Base-by-base conservation (phyloP, 129 eudicot species). In the Escallonia rubra region DNA sequence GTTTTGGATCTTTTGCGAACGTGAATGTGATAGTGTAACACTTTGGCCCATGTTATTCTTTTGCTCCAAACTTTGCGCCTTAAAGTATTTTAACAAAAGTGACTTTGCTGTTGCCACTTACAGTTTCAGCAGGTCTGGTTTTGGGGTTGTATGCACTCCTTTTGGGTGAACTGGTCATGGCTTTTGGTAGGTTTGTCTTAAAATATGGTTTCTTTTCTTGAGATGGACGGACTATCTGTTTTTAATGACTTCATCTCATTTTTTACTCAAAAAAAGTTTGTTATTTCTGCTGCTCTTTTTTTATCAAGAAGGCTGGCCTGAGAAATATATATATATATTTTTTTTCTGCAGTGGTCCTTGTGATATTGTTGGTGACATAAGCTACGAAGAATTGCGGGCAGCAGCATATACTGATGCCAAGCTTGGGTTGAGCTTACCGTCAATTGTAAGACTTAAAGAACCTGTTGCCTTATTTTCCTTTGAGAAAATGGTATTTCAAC, bases 341-440 rank as follows among this genome's bases (percentile, higher is more conserved):
- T 41, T 5, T 59, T 9, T 10, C 7, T 6, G 62, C 86, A 94
- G 99, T 73, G 89, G 89, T 66, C 89, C 96, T 42, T 94, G 99
- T 79, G 99, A 94, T 69, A 85, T 94, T 74, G 74, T 74, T 77
- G 97, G 99, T 15, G 99, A 94, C 77, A 46, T 85, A 55, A 94
- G 99, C 86, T 87, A 48, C 68, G 99, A 94, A 75, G 99, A 94
- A 76, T 73, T 94, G 82, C 87, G 96, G 63, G 88, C 89, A 62
- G 55, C 72, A 54, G 95, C 95, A 23, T 94, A 90, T 77, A 93
- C 83, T 68, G 99, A 94, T 57, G 96, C 90, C 64, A 90, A 85
- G 67, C 90, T 81, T 64, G 99, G 99, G 51, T 55, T 77, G 64
- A 77, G 57, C 74, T 41, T 94, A 74, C 96, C 72, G 80, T 79